A percentile compares a stretch with the other conserved stretches of the same genome.
phyloP scores from a whole-genome alignment of 192 early-diverging fungal species.

The Entophlyctis luteolus region DNA sequence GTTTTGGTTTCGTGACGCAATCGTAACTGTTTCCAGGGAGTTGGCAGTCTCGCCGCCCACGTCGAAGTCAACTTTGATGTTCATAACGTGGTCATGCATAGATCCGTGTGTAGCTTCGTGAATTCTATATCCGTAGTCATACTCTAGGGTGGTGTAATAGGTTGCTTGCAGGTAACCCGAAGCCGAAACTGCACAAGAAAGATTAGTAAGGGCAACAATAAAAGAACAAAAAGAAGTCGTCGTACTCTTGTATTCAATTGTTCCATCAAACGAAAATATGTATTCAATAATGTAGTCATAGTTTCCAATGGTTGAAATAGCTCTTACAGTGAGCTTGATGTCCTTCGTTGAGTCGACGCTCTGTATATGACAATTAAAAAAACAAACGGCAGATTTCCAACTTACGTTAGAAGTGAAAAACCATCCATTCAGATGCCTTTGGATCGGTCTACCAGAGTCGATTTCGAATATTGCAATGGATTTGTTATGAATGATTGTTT shows the following conservation, averaged over 20 bases:
- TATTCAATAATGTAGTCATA: constrained; percentile 25
- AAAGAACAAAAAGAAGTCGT: no score
- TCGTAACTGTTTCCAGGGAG: neutral
- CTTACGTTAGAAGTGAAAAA: neutral
- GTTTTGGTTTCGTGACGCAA: neutral
- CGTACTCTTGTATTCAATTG: constrained; percentile 13
- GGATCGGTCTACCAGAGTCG: neutral
- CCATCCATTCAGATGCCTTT: neutral
- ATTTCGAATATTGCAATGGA: constrained; percentile 9
- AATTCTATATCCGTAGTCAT: constrained; percentile 12
- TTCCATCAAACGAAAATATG: constrained; percentile 17
- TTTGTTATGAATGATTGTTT: constrained; percentile 2
- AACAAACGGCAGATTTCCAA: neutral
- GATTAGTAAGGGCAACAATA: no score
- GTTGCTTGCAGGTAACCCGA: constrained; percentile 22
- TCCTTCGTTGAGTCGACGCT: neutral
- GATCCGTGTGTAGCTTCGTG: neutral
- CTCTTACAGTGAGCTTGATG: constrained; percentile 7
- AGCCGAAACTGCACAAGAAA: neutral
- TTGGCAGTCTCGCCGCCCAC: neutral
- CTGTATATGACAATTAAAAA: neutral
- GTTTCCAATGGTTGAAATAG: constrained; percentile 3
- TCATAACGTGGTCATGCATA: constrained; percentile 21
- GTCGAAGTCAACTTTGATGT: constrained; percentile 1
- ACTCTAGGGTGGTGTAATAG: constrained; percentile 4